Percentiles rank a stretch among this genome's conserved stretches.
phyloP scores from a whole-genome alignment of 768 basidiomycete species.

The Termitomyces sp. region DNA sequence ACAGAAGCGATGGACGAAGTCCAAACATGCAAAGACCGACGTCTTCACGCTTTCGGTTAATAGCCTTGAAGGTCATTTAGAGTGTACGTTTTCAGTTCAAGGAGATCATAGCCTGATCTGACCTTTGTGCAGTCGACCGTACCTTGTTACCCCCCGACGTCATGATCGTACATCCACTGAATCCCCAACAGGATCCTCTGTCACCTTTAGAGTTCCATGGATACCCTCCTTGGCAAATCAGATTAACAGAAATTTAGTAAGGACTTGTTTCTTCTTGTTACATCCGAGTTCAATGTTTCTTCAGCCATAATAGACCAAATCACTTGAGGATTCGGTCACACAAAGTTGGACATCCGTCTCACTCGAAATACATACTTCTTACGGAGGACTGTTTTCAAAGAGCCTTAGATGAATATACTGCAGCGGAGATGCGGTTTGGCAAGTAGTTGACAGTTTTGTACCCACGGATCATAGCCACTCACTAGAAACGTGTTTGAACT shows the following conservation, averaged over 20 bases:
- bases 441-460: slow-evolving; percentile 35
- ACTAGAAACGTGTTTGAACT: not conserved
- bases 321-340: not conserved
- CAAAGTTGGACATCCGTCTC: not conserved
- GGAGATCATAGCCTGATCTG: not conserved
- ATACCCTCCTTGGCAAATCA: slow-evolving; percentile 84
- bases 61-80: slow-evolving; percentile 43
- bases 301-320: slow-evolving; percentile 24
- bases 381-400: slow-evolving; percentile 56
- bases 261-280: slow-evolving; percentile 15
- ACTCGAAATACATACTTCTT: slow-evolving; percentile 21
- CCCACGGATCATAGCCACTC: not conserved
- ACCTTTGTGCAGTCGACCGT: slow-evolving; percentile 32
- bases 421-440: slow-evolving; percentile 75
- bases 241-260: slow-evolving; percentile 76
- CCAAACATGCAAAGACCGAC: slow-evolving; percentile 12
- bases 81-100: slow-evolving; percentile 38
- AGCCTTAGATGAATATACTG: slow-evolving; percentile 68
- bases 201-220: slow-evolving; percentile 62
- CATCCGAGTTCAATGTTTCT: not conserved
- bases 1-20: slow-evolving; percentile 15
- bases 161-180: slow-evolving; percentile 64
- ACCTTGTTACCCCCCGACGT: slow-evolving; percentile 68
- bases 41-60: slow-evolving; percentile 35
- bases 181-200: slow-evolving; percentile 26